Percentiles rank a stretch among this genome's conserved stretches.
Conservation (phyloP, 2,329 filamentous ascomycete genomes). For the Diaporthe vexans region DNA sequence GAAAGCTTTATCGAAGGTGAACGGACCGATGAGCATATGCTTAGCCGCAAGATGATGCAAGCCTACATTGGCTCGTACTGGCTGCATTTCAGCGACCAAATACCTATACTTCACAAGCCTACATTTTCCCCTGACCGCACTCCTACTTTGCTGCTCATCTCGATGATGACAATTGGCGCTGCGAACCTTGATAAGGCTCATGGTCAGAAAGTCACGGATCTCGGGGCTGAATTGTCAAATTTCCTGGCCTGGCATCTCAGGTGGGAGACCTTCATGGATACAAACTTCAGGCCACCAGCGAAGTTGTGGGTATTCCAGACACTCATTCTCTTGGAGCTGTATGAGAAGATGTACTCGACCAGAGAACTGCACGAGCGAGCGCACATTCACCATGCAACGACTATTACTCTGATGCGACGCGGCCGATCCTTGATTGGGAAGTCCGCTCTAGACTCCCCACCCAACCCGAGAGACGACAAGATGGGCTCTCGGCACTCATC, state of each 20-base stretch:
- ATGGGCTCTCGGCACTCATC: conserved; percentile 73
- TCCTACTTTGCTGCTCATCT: conserved; percentile 85
- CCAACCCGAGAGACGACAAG: conserved; percentile 75
- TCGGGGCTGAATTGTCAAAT: conserved; percentile 86
- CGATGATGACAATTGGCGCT: conserved; percentile 93
- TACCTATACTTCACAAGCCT: conserved; percentile 94
- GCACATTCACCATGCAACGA: conserved; percentile 97
- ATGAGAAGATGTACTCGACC: conserved; percentile 98
- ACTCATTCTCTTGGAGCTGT: conserved; percentile 88
- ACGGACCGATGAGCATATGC: conserved; percentile 74
- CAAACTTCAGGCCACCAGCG: conserved; percentile 89
- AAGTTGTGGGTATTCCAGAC: conserved; percentile 98
- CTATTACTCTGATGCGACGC: conserved; percentile 93
- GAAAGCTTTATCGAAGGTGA: conserved; percentile 85
- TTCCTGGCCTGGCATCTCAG: conserved; percentile 94
- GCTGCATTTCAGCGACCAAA: conserved; percentile 93
- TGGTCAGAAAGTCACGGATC: conserved; percentile 78
- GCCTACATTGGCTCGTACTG: conserved; percentile 94
- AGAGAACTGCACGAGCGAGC: conserved; percentile 92
- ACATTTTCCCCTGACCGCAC: conserved; percentile 92
- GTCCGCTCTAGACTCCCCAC: conserved; percentile 86
- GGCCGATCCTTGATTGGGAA: conserved; percentile 92
- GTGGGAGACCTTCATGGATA: conserved; percentile 95
- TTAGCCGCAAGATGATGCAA: conserved; percentile 96
- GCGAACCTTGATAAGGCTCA: conserved; percentile 89